Evolutionary conservation across 768 basidiomycete species (phyloP), one percentile per base, ranked within the genome.

Genomic region (Cantharellus anzutake): DNA sequence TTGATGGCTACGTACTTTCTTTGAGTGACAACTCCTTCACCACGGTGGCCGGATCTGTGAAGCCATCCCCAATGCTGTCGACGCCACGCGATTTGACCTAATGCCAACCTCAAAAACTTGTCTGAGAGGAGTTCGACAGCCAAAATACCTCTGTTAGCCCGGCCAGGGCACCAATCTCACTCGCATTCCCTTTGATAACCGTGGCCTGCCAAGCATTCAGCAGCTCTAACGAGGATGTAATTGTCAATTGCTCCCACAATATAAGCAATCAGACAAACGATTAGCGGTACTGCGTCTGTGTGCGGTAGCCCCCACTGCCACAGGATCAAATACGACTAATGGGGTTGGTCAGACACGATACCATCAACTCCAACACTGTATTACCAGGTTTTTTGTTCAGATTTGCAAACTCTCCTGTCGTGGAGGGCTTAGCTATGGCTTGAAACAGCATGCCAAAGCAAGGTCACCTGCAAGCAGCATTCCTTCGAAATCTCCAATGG

Each of bases 161-260:
- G 2, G 82, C 79, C 5, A 94, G 68, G 0, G 84, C 78, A 0
- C 82, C 89, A 29, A 97, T 80, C 71, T 97, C 93, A 14, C 79
- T 87, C 0, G 89, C 85, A 66, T 97, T 96, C 2, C 92, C 92
- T 70, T 97, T 97, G 70, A 97, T 92, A 29, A 94, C 85, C 16
- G 84, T 83, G 5, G 84, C 81, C 69, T 93, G 90, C 80, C 85
- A 94, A 34, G 73, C 70, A 60, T 83, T 73, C 20, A 94, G 70
- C 7, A 94, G 74, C 59, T 80, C 87, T 81, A 68, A 56, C 14
- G 66, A 64, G 7, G 3, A n/a, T 7, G 20, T 29, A 29, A 29
- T 29, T 29, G 20, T 29, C 20, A 29, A 29, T 29, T 29, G 20
- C 20, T 29, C 20, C 20, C 39, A 57, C 51, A 53, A 37, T 14